Percentiles rank a stretch among this genome's conserved stretches.
Conservation (phyloP, 306 rosid genomes). For the Pyrus communis region DNA sequence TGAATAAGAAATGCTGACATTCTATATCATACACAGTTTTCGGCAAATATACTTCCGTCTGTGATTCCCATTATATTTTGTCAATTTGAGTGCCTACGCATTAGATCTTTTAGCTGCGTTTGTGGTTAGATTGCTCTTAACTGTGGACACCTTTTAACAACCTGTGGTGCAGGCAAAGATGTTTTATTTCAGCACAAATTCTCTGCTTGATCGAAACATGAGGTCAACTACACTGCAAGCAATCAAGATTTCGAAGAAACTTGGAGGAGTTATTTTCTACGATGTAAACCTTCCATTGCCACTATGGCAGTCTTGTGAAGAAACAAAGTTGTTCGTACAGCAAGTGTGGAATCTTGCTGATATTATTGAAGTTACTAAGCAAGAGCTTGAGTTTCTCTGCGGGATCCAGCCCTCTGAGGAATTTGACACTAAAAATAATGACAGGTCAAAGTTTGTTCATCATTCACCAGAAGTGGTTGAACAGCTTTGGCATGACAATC, state of each 20-base stretch:
- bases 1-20: neutral
- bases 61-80: neutral
- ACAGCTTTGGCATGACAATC: slow-evolving; percentile 80
- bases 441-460: slow-evolving; percentile 70
- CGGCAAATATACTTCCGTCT: neutral
- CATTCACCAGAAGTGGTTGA: slow-evolving; percentile 52
- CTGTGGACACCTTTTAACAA: slow-evolving; percentile 7
- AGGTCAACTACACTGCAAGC: slow-evolving; percentile 79
- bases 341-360: slow-evolving; percentile 84
- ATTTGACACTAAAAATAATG: slow-evolving; percentile 77
- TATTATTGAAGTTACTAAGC: slow-evolving; percentile 89
- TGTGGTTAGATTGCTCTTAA: slow-evolving; percentile 4
- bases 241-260: slow-evolving; percentile 59
- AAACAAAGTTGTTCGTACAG: slow-evolving; percentile 57
- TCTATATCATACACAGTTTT: neutral
- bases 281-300: slow-evolving; percentile 91
- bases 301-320: slow-evolving; percentile 79
- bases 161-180: slow-evolving; percentile 74
- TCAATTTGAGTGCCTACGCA: neutral
- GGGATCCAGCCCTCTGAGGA: slow-evolving; percentile 78
- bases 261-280: slow-evolving; percentile 75
- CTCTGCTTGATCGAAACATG: slow-evolving; percentile 83
- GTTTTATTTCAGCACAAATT: slow-evolving; percentile 84
- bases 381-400: slow-evolving; percentile 86
- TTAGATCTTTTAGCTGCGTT: neutral